Conservation (phyloP, 2,329 filamentous ascomycete genomes). For the Seiridium unicorne region DNA sequence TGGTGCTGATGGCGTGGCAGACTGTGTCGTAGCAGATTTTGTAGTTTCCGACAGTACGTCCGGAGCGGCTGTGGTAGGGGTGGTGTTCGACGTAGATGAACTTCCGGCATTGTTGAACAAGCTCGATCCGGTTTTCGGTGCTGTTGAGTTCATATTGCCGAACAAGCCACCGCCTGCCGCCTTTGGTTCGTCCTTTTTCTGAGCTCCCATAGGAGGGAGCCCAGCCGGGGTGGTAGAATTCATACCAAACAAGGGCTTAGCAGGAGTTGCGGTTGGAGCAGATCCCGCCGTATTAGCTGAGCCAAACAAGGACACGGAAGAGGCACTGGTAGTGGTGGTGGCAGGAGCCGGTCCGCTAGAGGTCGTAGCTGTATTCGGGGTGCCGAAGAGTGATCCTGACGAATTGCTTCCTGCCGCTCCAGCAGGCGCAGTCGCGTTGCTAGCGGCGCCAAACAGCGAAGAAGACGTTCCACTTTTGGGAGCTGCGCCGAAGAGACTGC, state of each 20-base stretch:
- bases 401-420: constrained; percentile 6
- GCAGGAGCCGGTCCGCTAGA: constrained; percentile 1
- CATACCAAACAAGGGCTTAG: constrained; percentile 46
- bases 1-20: constrained; percentile 6
- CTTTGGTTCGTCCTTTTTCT: constrained; percentile 18
- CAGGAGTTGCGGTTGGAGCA: constrained; percentile 35
- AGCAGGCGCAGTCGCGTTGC: constrained; percentile 14
- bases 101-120: constrained; percentile 18
- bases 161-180: constrained; percentile 19
- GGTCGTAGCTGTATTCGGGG: neutral
- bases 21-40: constrained; percentile 20
- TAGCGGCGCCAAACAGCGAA: constrained; percentile 19
- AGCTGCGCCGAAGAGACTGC: constrained; percentile 20
- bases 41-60: constrained; percentile 18
- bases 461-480: constrained; percentile 10
- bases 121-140: neutral
- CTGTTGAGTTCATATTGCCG: constrained; percentile 25
- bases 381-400: neutral
- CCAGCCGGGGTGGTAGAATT: constrained; percentile 56
- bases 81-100: constrained; percentile 14
- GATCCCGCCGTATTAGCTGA: constrained; percentile 6
- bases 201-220: constrained; percentile 42
- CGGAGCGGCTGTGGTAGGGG: constrained; percentile 4
- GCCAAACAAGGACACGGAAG: constrained; percentile 34
- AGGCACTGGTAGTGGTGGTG: constrained; percentile 30